Conservation (phyloP, 768 basidiomycete species). For the Rhodocollybia butyracea region DNA sequence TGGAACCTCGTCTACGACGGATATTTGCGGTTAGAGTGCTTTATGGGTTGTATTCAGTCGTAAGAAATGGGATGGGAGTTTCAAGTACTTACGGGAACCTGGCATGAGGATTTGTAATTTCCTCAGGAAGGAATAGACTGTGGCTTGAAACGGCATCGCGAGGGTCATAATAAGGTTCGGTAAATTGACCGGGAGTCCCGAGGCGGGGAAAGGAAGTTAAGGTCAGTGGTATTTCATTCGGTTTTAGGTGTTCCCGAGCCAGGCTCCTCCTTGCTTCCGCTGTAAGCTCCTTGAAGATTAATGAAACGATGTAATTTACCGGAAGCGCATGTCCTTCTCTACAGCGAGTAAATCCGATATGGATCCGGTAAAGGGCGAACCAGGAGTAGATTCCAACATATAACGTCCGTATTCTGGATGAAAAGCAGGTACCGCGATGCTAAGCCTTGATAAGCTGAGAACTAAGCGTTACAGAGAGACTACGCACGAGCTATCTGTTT, state of each 20-base stretch:
- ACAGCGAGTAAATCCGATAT: slow-evolving; percentile 85
- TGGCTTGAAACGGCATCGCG: slow-evolving; percentile 79
- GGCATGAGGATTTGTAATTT: slow-evolving; percentile 95
- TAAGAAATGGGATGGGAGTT: slow-evolving; percentile 14
- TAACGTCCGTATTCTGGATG: slow-evolving; percentile 98
- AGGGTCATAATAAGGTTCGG: slow-evolving; percentile 84
- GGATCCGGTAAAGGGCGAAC: slow-evolving; percentile 88
- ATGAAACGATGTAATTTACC: slow-evolving; percentile 40
- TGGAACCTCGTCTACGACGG: slow-evolving; percentile 82
- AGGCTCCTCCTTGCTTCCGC: slow-evolving; percentile 57
- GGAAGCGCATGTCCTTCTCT: slow-evolving; percentile 92
- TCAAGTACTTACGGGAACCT: slow-evolving; percentile 85
- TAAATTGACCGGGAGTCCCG: slow-evolving; percentile 86
- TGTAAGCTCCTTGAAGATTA: slow-evolving; percentile 22
- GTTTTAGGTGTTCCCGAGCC: slow-evolving; percentile 76
- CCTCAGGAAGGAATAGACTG: slow-evolving; percentile 91
- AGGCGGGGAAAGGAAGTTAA: slow-evolving; percentile 94
- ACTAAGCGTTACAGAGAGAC: neutral
- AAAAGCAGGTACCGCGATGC: slow-evolving; percentile 80
- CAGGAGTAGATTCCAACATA: slow-evolving; percentile 98
- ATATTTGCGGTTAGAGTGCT: slow-evolving; percentile 99
- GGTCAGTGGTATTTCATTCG: slow-evolving; percentile 87
- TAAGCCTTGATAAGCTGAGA: slow-evolving; percentile 22
- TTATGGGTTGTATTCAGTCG: slow-evolving; percentile 12
- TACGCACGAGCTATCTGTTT: slow-evolving; percentile 58